Conservation (phyloP, 345 rosid genomes). For the Boechera divaricarpa region DNA sequence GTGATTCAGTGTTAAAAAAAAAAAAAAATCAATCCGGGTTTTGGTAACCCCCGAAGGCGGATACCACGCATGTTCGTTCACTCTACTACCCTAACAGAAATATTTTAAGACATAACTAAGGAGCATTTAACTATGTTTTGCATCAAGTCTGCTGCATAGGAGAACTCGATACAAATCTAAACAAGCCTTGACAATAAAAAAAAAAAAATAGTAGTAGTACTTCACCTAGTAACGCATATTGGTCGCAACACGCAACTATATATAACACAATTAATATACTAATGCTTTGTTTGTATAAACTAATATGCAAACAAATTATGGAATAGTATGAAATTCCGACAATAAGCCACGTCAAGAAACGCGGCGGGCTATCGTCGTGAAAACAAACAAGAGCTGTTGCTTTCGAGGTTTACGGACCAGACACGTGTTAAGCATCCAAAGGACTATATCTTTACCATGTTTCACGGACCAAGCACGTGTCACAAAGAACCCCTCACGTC, state of each 20-base stretch:
- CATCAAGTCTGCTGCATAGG: not conserved
- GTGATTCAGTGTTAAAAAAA: no score
- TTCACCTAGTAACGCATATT: not conserved
- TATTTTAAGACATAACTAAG: not conserved
- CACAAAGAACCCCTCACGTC: not conserved
- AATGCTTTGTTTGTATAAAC: not conserved
- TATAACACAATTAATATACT: not conserved
- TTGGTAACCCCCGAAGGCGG: not conserved
- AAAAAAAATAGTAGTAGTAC: not conserved
- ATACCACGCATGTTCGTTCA: conserved; percentile 30
- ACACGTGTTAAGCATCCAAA: conserved; percentile 14
- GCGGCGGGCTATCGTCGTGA: conserved; percentile 40
- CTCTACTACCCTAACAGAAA: not conserved
- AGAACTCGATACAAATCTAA: not conserved
- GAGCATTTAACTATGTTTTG: not conserved
- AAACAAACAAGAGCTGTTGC: conserved; percentile 21
- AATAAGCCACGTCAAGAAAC: conserved; percentile 12
- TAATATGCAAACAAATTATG: not conserved
- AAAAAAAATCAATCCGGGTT: not conserved
- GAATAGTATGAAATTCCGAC: not conserved
- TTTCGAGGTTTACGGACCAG: conserved; percentile 4
- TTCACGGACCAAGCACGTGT: conserved; percentile 26
- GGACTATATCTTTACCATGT: not conserved
- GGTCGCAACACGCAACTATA: not conserved
- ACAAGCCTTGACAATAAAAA: not conserved